Evolutionary conservation across 805 yeast genomes (phyloP), one percentile per base, ranked within the genome.

Genomic region (Metschnikowia dekortorum): DNA sequence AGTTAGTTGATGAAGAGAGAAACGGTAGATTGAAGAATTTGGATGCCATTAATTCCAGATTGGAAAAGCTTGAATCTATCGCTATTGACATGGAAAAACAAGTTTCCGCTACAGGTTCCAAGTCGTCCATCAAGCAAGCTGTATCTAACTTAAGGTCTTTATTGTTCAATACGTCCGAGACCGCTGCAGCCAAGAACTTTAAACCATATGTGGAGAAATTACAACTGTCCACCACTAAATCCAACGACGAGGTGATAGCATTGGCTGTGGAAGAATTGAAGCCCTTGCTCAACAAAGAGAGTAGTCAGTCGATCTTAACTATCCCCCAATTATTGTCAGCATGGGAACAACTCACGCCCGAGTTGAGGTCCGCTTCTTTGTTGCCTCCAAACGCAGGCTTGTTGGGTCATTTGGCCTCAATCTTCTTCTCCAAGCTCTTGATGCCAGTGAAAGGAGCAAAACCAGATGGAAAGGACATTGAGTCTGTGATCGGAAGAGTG

Each of bases 321-420:
- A 83, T 80, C 55, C 79, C 89, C 29, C 96, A 90, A 70, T 75
- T 90, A 42, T 78, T 85, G 53, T 76, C 87, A 38, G 83, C 96
- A 61, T 89, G 96, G 88, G 81, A 83, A 56, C 72, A 84, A 48
- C 76, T 94, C 52, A 84, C 79, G 22, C 94, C 95, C 13, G 96
- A 92, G 70, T 81, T 94, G 64, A 84, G 96, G 68, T 82, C 89
- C 31, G 91, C 95, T 7, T 83, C 97, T 4, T 73, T 94, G 59
- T 80, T 91, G 54, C 97, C 98, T 49, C 96, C 95, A 59, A 88
- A 92, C 63, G 96, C 99, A 28, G 99, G 99, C 63, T 79, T 94
- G 48, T 80, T 92, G 60, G 98, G 97, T 31, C 97, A 94, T 68
- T 67, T 90, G 39, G 79, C 95, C 6, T 91, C 98, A 14, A 75